A percentile compares a stretch with the other conserved stretches of the same genome.
Conservation (phyloP, 2,329 filamentous ascomycete species). For the Neofusicoccum cordaticola region DNA sequence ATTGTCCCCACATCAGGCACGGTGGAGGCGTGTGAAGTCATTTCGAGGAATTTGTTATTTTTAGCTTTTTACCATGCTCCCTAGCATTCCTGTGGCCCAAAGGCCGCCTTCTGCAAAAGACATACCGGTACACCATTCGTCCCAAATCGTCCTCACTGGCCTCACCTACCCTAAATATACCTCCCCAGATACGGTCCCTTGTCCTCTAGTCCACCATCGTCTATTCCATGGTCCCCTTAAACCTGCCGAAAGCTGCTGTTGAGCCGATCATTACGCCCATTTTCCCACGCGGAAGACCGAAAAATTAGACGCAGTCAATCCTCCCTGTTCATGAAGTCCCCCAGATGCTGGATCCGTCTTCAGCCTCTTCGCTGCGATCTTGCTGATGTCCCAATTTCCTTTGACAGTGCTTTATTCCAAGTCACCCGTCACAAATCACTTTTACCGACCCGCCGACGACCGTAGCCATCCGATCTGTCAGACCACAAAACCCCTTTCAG, state of each 20-base stretch:
- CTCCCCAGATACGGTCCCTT: background rate
- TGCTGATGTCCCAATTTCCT: background rate
- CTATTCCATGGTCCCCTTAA: background rate
- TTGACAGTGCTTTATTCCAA: background rate
- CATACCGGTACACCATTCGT: background rate
- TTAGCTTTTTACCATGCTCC: background rate
- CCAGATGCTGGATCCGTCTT: background rate
- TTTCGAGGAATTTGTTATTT: background rate
- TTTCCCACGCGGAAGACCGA: background rate
- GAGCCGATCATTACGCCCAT: background rate
- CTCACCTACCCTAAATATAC: background rate
- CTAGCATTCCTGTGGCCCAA: background rate
- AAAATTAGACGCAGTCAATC: background rate
- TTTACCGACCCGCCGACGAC: background rate
- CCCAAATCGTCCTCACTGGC: background rate
- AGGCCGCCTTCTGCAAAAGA: background rate
- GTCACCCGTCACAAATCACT: background rate
- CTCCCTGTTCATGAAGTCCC: too few relatives aligned
- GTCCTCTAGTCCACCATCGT: background rate
- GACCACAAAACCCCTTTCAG: background rate
- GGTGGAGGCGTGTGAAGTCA: background rate
- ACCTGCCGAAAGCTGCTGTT: background rate
- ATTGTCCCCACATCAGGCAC: background rate
- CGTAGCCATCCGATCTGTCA: background rate
- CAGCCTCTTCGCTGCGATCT: background rate